Percentiles rank a stretch among this genome's conserved stretches.
phyloP scores from a whole-genome alignment of 768 basidiomycete species.

The Pluteus cervinus region DNA sequence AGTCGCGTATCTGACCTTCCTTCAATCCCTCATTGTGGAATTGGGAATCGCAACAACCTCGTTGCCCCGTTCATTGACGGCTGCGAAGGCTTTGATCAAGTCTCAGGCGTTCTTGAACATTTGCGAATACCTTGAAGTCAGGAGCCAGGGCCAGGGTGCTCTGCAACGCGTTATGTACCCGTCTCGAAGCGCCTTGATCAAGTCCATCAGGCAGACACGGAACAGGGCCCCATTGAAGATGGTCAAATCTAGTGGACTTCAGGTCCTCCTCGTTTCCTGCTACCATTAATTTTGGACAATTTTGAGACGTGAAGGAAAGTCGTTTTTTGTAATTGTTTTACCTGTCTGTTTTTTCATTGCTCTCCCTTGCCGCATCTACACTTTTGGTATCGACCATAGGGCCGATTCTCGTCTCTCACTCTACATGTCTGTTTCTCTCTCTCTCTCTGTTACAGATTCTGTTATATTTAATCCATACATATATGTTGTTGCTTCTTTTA shows the following conservation, averaged over 20 bases:
- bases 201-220: slow-evolving; percentile 45
- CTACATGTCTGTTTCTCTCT: too few species aligned
- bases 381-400: too few species aligned
- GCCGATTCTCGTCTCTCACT: too few species aligned
- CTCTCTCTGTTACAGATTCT: too few species aligned
- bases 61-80: slow-evolving; percentile 54
- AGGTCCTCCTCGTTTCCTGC: slow-evolving; percentile 56
- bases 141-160: slow-evolving; percentile 56
- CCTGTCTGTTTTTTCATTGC: too few species aligned
- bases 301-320: too few species aligned
- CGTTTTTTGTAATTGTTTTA: too few species aligned
- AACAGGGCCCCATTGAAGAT: slow-evolving; percentile 40
- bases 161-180: slow-evolving; percentile 59
- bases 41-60: slow-evolving; percentile 52
- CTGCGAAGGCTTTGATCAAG: slow-evolving; percentile 66
- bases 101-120: slow-evolving; percentile 65
- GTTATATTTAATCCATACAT: too few species aligned
- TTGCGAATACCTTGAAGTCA: slow-evolving; percentile 63
- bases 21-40: slow-evolving; percentile 74
- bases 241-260: slow-evolving; percentile 60
- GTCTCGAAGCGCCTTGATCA: slow-evolving; percentile 53
- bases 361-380: too few species aligned
- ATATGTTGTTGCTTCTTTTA: too few species aligned
- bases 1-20: slow-evolving; percentile 48
- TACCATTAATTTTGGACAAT: slow-evolving; percentile 26